A percentile compares a stretch with the other conserved stretches of the same genome.
These are phyloP conservation scores for Pyrenochaeta sp. DNA, from an alignment of 2,329 filamentous ascomycete species.

Conservation along the genomic window DNA sequence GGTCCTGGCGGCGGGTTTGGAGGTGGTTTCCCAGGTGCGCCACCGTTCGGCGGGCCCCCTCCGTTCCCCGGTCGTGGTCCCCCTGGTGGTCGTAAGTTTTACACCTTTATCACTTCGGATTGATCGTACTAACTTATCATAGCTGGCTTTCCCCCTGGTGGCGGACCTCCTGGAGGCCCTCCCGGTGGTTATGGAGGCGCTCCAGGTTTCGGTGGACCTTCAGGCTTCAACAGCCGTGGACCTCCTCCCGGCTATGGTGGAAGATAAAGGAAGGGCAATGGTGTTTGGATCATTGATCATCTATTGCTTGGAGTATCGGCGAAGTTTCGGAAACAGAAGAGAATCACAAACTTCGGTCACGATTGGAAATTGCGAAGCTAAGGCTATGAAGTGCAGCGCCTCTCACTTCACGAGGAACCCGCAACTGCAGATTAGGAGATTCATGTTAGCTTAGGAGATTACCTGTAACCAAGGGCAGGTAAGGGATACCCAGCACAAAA, in stretches of 20 bases:
- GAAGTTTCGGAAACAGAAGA: constrained; percentile 1
- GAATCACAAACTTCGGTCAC: neutral
- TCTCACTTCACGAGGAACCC: neutral
- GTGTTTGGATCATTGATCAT: neutral
- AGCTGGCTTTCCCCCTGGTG: constrained; percentile 54
- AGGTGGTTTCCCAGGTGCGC: constrained; percentile 50
- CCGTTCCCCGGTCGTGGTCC: constrained; percentile 45
- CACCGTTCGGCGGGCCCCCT: constrained; percentile 47
- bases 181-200: constrained; percentile 36
- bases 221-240: constrained; percentile 32
- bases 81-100: constrained; percentile 43
- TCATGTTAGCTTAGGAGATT: constrained; percentile 3
- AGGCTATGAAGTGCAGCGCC: too few relatives aligned
- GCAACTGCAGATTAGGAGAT: neutral
- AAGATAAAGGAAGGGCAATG: constrained; percentile 20
- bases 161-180: constrained; percentile 56
- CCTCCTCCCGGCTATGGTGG: constrained; percentile 37
- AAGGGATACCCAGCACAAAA: constrained; percentile 7
- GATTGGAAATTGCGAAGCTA: too few relatives aligned
- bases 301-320: neutral
- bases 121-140: constrained; percentile 29
- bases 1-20: constrained; percentile 72
- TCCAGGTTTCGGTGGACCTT: constrained; percentile 33
- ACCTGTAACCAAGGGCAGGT: constrained; percentile 1
- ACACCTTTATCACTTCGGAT: neutral